Percentiles rank a stretch among this genome's conserved stretches.
phyloP scores from a whole-genome alignment of 768 basidiomycete species.

The Lenzites betulinus region DNA sequence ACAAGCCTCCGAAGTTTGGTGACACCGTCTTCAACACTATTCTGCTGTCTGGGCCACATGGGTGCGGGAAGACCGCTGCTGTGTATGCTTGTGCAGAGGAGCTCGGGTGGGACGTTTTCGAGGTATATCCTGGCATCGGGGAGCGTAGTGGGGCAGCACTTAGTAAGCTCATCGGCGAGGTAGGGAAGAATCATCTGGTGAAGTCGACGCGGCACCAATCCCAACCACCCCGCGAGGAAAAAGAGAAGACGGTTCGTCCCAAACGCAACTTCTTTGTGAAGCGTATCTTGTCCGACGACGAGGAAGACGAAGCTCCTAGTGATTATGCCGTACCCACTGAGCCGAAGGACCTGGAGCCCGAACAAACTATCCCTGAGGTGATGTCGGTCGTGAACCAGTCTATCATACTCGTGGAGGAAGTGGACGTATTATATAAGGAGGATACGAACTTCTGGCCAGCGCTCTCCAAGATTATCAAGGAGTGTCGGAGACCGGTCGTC shows the following conservation, averaged over 20 bases:
- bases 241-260: neutral
- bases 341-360: neutral
- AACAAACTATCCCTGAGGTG: neutral
- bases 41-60: constrained; percentile 78
- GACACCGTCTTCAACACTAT: constrained; percentile 81
- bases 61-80: constrained; percentile 88
- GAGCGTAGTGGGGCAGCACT: constrained; percentile 80
- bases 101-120: constrained; percentile 94
- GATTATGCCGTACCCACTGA: neutral
- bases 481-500: constrained; percentile 86
- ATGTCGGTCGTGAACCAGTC: constrained; percentile 64
- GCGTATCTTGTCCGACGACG: constrained; percentile 27
- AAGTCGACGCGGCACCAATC: constrained; percentile 24
- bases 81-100: constrained; percentile 95
- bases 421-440: constrained; percentile 88
- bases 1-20: constrained; percentile 34
- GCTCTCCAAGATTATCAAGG: constrained; percentile 76
- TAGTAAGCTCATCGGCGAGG: constrained; percentile 83
- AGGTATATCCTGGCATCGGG: constrained; percentile 96
- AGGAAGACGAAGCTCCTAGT: constrained; percentile 1
- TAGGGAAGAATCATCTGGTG: constrained; percentile 81
- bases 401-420: constrained; percentile 90
- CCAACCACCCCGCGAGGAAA: constrained; percentile 4
- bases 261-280: constrained; percentile 16
- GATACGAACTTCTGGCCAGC: constrained; percentile 87